Evolutionary conservation across 1,139 yeast genomes (phyloP).

Genomic region (Candida sanyaensis): DNA sequence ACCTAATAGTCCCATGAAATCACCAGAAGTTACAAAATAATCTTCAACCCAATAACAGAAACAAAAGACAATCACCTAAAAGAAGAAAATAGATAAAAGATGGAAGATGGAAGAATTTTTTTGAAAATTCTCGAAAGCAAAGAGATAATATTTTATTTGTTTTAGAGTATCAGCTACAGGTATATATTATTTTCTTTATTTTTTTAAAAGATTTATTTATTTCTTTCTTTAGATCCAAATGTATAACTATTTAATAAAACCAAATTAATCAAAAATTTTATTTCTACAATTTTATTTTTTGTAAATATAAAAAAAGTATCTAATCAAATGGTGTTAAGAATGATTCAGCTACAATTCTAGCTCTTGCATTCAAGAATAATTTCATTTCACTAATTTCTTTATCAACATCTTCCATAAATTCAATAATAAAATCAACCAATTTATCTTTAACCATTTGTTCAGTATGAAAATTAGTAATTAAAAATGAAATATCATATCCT

Average conservation of each 20-base stretch:
- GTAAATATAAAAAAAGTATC: not conserved
- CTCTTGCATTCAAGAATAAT: conserved; percentile 93
- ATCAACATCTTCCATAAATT: conserved; percentile 98
- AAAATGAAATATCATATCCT: conserved; percentile 91
- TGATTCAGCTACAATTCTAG: conserved; percentile 97
- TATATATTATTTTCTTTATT: conserved; percentile 1
- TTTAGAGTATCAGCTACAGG: conserved; percentile 4
- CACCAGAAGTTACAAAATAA: conserved; percentile 4
- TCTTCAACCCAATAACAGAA: not conserved
- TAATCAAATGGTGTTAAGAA: conserved; percentile 76
- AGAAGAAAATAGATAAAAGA: not conserved
- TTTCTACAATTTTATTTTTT: not conserved
- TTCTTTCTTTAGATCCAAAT: conserved; percentile 2
- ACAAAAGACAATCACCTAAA: conserved; percentile 4
- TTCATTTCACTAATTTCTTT: conserved; percentile 99
- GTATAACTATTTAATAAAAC: conserved; percentile 1
- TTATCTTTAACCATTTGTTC: conserved; percentile 95
- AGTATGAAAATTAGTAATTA: conserved; percentile 92
- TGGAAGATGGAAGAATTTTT: not conserved
- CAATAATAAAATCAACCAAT: conserved; percentile 93
- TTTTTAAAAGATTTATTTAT: no score
- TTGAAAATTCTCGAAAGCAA: no score
- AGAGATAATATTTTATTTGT: not conserved
- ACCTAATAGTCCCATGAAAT: conserved; percentile 1
- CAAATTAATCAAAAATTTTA: not conserved